phyloP scores from a whole-genome alignment of 176 grass and related monocot genomes.

The Luzula sylvatica region DNA sequence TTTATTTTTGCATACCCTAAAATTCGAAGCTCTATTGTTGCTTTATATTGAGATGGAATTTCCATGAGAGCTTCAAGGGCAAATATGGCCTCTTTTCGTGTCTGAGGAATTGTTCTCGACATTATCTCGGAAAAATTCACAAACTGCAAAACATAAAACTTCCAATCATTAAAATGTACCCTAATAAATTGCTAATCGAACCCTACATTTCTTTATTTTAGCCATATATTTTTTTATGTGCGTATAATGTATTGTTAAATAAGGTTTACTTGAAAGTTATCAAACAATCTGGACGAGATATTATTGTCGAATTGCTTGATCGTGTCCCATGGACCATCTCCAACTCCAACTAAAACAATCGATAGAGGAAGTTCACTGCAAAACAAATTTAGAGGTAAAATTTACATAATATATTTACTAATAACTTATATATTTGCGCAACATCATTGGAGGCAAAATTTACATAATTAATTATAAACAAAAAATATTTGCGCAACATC shows the following conservation, averaged over 20 bases:
- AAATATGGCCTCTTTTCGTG: slow-evolving; percentile 23
- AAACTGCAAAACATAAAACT: slow-evolving; percentile 25
- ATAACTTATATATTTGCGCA: too few species aligned
- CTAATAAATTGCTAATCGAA: background rate
- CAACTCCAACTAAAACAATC: slow-evolving; percentile 35
- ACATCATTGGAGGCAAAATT: too few species aligned
- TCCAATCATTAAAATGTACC: background rate
- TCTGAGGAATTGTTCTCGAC: slow-evolving; percentile 22
- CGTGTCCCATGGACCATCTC: slow-evolving; percentile 40
- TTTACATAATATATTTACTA: too few species aligned
- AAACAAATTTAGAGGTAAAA: slow-evolving; percentile 1
- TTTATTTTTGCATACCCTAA: slow-evolving; percentile 18
- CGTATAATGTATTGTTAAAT: too few species aligned
- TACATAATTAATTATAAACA: background rate
- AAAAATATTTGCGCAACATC: background rate
- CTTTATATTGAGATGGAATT: slow-evolving; percentile 42
- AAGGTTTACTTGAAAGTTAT: slow-evolving; percentile 35
- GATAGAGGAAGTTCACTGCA: slow-evolving; percentile 31
- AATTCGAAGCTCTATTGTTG: slow-evolving; percentile 29
- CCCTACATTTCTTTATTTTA: background rate
- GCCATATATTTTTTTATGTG: background rate
- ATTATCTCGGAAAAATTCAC: slow-evolving; percentile 40
- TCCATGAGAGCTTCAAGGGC: slow-evolving; percentile 34
- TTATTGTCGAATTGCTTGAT: slow-evolving; percentile 39
- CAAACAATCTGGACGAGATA: slow-evolving; percentile 25